Conservation (phyloP, 225 moss, liverwort and hornwort genomes). For the Sphagnum tenellum region DNA sequence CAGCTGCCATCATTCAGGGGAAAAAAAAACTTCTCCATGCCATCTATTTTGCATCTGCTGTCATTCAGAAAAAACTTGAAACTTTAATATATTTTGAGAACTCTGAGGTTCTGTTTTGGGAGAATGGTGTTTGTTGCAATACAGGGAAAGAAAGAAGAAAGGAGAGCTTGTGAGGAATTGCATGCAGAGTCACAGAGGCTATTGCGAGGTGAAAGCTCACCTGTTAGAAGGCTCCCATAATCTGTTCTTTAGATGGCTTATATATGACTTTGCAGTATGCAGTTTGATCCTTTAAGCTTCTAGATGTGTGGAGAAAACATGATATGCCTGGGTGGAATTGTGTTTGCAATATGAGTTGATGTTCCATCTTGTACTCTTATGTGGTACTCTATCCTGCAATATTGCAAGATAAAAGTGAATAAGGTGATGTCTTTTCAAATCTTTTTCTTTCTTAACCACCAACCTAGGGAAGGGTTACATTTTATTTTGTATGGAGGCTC, state of each 20-base stretch:
- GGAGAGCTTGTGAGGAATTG: slow-evolving; percentile 28
- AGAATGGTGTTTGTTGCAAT: too few species aligned
- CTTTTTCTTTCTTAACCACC: too few species aligned
- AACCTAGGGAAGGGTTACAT: too few species aligned
- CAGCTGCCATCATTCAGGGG: too few species aligned
- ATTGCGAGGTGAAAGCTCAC: slow-evolving; percentile 32
- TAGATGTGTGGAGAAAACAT: too few species aligned
- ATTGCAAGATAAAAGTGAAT: neutral
- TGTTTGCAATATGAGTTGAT: too few species aligned
- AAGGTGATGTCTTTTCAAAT: neutral
- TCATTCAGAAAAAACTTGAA: neutral
- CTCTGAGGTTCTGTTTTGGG: neutral
- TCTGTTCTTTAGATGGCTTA: neutral
- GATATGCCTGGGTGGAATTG: too few species aligned
- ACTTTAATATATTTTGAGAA: neutral
- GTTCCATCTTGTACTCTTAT: too few species aligned
- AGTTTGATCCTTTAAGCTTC: too few species aligned
- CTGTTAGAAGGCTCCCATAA: neutral
- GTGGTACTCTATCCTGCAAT: too few species aligned
- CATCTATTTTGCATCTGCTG: neutral
- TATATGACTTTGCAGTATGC: too few species aligned
- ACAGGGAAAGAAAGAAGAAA: slow-evolving; percentile 35
- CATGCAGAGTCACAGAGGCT: slow-evolving; percentile 53
- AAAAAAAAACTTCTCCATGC: too few species aligned
- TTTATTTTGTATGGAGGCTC: neutral